Base-by-base conservation (phyloP, 129 eudicot species). In the Ambrosia trifida region DNA sequence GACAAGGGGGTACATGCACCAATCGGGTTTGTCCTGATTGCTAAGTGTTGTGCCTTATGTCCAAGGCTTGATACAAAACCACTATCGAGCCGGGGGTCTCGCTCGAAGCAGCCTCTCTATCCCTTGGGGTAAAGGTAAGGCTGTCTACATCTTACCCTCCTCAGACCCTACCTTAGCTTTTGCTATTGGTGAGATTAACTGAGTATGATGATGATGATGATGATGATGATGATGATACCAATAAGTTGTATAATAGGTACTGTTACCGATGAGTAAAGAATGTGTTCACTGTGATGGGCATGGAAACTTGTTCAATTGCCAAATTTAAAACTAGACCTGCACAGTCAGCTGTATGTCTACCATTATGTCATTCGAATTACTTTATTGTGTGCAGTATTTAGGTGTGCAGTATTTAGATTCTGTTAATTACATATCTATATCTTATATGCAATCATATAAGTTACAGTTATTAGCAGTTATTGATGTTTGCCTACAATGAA, bases 261-360 rank as follows among this genome's bases (percentile, higher is more conserved):
- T 59, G 14, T 59, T 59, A 32, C 19, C 30, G 20, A 53, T 72
- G 68, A n/a, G 54, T 38, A 19, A 56, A 56, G 24, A 36, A 11
- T 36, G 35, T 51, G 8, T 2, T 51, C 35, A 35, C 19, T 30
- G 62, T 40, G 12, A 33, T 44, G 66, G 28, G 63, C 32, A 41
- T 72, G 75, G 19, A 57, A 70, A 41, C 57, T 57, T 57, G 76
- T 57, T 71, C 43, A 71, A 13, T 30, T 24, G 47, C 59, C 14
- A 58, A 43, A 58, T 58, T 12, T 11, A 52, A 53, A 24, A 58
- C 38, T 38, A 19, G 30, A 47, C 59, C 4, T 59, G 57, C 66
- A 36, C 14, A 38, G 30, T 35, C 16, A 14, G 40, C 28, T 19
- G 17, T 44, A 20, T 57, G 17, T 2, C 30, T 57, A 40, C 2